These are phyloP conservation scores for Xylaria arbuscula DNA, from an alignment of 2,329 filamentous ascomycete species.

Conservation along the genomic window DNA sequence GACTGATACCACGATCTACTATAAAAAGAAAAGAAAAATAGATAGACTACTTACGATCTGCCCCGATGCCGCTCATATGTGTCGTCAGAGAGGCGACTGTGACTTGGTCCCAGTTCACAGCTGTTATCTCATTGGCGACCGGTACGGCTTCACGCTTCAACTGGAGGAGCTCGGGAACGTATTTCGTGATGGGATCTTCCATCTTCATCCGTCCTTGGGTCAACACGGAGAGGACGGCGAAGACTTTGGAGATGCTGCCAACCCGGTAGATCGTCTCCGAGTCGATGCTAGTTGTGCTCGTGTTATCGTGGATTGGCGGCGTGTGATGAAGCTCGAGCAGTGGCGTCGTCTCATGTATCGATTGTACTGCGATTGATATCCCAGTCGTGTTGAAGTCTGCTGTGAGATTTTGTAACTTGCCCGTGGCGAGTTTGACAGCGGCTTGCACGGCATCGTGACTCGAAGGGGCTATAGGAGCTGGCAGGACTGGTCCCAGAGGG, in stretches of 20 bases:
- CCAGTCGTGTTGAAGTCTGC: slow-evolving; percentile 50
- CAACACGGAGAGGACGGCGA: slow-evolving; percentile 43
- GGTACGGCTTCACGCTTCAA: slow-evolving; percentile 40
- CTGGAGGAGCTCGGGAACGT: slow-evolving; percentile 45
- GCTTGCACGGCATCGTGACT: slow-evolving; percentile 47
- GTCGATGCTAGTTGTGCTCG: slow-evolving; percentile 46
- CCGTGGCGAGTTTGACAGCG: slow-evolving; percentile 44
- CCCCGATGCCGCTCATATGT: slow-evolving; percentile 47
- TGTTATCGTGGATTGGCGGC: slow-evolving; percentile 47
- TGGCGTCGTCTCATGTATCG: slow-evolving; percentile 53
- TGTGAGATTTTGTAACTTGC: slow-evolving; percentile 46
- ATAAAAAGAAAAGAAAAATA: too few relatives aligned
- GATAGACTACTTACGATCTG: slow-evolving; percentile 42
- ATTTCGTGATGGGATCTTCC: slow-evolving; percentile 44
- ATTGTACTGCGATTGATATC: slow-evolving; percentile 55
- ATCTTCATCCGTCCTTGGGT: slow-evolving; percentile 39
- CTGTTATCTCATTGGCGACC: slow-evolving; percentile 43
- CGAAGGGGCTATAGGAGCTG: slow-evolving; percentile 52
- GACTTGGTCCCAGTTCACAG: slow-evolving; percentile 45
- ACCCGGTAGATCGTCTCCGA: slow-evolving; percentile 53
- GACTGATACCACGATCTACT: neutral
- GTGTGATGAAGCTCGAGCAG: slow-evolving; percentile 58
- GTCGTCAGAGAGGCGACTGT: slow-evolving; percentile 44
- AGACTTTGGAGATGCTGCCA: slow-evolving; percentile 54
- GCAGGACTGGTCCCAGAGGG: slow-evolving; percentile 57